Conservation (phyloP, 2,329 filamentous ascomycete species). For the Myotisia sp. region DNA sequence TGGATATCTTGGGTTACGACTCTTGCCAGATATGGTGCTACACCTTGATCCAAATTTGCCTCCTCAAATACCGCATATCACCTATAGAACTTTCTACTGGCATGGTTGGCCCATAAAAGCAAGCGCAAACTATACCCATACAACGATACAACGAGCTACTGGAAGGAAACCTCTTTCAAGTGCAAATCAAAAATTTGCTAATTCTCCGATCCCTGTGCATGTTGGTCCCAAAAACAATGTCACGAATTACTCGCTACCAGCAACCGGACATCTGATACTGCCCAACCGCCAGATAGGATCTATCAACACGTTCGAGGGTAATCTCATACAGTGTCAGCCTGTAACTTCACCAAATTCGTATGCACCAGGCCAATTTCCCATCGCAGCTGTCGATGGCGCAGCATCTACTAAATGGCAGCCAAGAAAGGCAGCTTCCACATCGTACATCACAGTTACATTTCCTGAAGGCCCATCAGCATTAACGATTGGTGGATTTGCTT, state of each 20-base stretch:
- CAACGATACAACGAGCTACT: constrained; percentile 42
- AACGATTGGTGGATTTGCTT: constrained; percentile 34
- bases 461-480: constrained; percentile 22
- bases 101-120: constrained; percentile 50
- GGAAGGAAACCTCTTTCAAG: constrained; percentile 32
- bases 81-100: constrained; percentile 52
- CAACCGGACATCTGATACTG: constrained; percentile 40
- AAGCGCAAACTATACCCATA: constrained; percentile 50
- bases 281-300: constrained; percentile 45
- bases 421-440: constrained; percentile 32
- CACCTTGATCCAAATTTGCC: constrained; percentile 51
- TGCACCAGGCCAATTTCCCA: constrained; percentile 53
- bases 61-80: constrained; percentile 47
- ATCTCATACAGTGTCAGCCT: constrained; percentile 51
- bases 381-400: constrained; percentile 52
- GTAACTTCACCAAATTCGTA: constrained; percentile 36
- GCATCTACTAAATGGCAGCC: constrained; percentile 55
- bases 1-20: constrained; percentile 51
- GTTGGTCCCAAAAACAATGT: constrained; percentile 35
- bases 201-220: constrained; percentile 44
- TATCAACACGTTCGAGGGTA: constrained; percentile 41
- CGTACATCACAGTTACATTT: constrained; percentile 44
- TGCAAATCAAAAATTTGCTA: constrained; percentile 42
- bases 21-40: constrained; percentile 44
- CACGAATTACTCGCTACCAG: constrained; percentile 33